Conservation (phyloP, 176 grass and related monocot species). For the bread wheat (Triticum aestivum) region IWGSC_CS_RefSeq_v2.1 NC_057813.1:558835381-558835880, state of each 20-base stretch:
- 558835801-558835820: conserved; percentile 84
- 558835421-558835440: conserved; percentile 94
- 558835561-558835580: conserved; percentile 95
- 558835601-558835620: conserved; percentile 84
- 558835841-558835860: conserved; percentile 85
- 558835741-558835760: conserved; percentile 97
- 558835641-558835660: conserved; percentile 99
- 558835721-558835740: conserved; percentile 93
- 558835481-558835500: conserved; percentile 93
- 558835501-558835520: conserved; percentile 89
- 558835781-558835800: conserved; percentile 87
- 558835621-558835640: conserved; percentile 93
- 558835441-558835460: conserved; percentile 95
- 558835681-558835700: conserved; percentile 67
- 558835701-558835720: conserved; percentile 90
- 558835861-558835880: conserved; percentile 57
- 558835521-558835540: conserved; percentile 99
- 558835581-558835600: conserved; percentile 91
- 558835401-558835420: conserved; percentile 96
- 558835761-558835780: conserved; percentile 82
- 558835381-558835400: conserved; percentile 91
- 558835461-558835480: conserved; percentile 96
- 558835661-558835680: conserved; percentile 69
- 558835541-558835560: conserved; percentile 97
- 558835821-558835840: conserved; percentile 91